Evolutionary conservation across 345 rosid species (phyloP).

Genomic region (Populus deltoides): DNA sequence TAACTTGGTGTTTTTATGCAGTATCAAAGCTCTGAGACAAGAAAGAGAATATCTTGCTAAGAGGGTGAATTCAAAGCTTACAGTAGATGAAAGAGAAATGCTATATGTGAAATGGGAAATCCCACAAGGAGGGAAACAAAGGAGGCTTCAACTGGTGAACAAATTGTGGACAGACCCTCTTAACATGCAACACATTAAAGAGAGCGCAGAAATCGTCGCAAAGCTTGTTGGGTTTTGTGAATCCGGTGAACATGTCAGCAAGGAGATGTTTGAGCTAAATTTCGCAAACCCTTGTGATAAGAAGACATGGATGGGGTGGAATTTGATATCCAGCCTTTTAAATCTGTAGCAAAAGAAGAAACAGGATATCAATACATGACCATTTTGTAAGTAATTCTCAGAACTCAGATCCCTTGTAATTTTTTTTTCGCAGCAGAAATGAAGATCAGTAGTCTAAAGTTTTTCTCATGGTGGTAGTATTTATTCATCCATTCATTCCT

Average conservation of each 20-base stretch:
- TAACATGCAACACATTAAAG: constrained; percentile 61
- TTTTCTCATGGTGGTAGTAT: too few species aligned
- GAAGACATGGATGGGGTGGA: constrained; percentile 97
- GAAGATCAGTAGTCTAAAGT: too few species aligned
- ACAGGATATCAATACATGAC: background rate
- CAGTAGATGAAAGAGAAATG: constrained; percentile 73
- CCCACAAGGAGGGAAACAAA: constrained; percentile 74
- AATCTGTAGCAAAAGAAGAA: constrained; percentile 35
- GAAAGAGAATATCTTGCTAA: constrained; percentile 86
- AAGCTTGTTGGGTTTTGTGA: constrained; percentile 91
- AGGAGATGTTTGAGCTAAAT: constrained; percentile 88
- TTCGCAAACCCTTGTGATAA: constrained; percentile 71
- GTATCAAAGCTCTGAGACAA: constrained; percentile 76
- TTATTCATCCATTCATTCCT: too few species aligned
- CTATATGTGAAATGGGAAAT: constrained; percentile 82
- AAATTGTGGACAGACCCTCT: constrained; percentile 86
- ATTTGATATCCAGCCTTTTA: constrained; percentile 69
- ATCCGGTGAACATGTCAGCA: constrained; percentile 62
- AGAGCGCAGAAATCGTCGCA: constrained; percentile 78
- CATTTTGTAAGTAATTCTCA: background rate
- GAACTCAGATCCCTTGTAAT: background rate
- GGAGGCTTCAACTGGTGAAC: constrained; percentile 80
- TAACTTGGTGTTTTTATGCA: constrained; percentile 24
- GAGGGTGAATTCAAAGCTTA: constrained; percentile 70
- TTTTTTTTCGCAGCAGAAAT: too few species aligned